Conservation (phyloP, 2,329 filamentous ascomycete species). For the Lasiodiplodia gonubiensis region DNA sequence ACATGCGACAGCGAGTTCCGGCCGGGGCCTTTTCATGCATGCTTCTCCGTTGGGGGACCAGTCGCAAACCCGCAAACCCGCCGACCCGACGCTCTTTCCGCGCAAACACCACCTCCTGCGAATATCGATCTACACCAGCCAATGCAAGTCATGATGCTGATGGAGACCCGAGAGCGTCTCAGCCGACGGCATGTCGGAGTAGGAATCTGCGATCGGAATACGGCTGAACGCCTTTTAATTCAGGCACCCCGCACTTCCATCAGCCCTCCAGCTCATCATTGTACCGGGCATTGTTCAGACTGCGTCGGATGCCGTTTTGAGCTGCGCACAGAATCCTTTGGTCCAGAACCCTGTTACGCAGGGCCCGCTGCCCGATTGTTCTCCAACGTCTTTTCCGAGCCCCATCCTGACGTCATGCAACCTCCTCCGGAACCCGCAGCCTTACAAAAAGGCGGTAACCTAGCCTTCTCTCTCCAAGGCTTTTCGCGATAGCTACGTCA, state of each 20-base stretch:
- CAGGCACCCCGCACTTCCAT: background rate
- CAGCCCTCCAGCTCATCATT: background rate
- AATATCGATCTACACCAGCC: background rate
- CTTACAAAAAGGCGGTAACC: slow-evolving; percentile 5
- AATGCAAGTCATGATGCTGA: slow-evolving; percentile 18
- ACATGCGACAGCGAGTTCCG: background rate
- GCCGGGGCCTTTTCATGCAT: background rate
- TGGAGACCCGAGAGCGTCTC: background rate
- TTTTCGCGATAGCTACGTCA: background rate
- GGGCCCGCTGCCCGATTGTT: background rate
- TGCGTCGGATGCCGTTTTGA: background rate
- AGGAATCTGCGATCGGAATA: background rate
- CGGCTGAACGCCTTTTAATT: background rate
- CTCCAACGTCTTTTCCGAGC: background rate
- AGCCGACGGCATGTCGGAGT: background rate
- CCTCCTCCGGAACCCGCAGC: background rate
- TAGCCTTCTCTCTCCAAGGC: background rate
- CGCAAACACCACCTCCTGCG: background rate
- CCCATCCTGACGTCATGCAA: slow-evolving; percentile 11
- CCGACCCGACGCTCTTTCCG: background rate
- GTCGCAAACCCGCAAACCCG: background rate
- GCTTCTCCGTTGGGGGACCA: background rate
- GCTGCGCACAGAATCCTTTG: background rate
- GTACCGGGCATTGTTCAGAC: background rate
- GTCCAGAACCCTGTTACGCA: background rate